A percentile compares a stretch with the other conserved stretches of the same genome.
phyloP scores from a whole-genome alignment of 306 rosid species.

The Vachellia pachyceras region DNA sequence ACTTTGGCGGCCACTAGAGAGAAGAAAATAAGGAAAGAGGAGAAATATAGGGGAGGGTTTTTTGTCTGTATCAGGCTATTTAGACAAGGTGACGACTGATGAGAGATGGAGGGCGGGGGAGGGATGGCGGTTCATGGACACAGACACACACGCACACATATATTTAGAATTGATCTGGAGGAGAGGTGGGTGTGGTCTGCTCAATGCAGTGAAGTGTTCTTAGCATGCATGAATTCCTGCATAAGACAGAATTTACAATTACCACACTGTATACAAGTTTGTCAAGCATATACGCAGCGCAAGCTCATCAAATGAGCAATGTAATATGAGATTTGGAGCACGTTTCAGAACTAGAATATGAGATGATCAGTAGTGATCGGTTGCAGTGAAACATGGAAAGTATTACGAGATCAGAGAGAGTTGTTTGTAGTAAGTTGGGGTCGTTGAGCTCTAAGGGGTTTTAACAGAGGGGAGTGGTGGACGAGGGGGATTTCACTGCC shows the following conservation, averaged over 20 bases:
- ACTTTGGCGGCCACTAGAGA: constrained; percentile 22
- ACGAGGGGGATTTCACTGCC: constrained; percentile 20
- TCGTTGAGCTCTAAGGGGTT: neutral
- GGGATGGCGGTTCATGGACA: constrained; percentile 22
- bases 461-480: neutral
- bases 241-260: neutral
- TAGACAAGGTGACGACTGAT: constrained; percentile 41
- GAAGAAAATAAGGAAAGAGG: constrained; percentile 16
- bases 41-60: neutral
- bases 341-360: neutral
- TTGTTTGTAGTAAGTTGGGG: neutral
- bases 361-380: neutral
- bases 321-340: no score
- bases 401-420: neutral
- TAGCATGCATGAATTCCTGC: neutral
- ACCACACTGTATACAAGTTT: neutral
- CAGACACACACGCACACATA: no score
- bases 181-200: neutral
- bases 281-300: neutral
- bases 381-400: neutral
- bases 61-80: constrained; percentile 50
- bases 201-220: neutral
- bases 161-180: neutral
- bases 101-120: neutral
- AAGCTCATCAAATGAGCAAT: neutral